Evolutionary conservation across 2,329 filamentous ascomycete genomes (phyloP), one percentile per base, ranked within the genome.

Genomic region (Drechslerella dactyloides): DNA sequence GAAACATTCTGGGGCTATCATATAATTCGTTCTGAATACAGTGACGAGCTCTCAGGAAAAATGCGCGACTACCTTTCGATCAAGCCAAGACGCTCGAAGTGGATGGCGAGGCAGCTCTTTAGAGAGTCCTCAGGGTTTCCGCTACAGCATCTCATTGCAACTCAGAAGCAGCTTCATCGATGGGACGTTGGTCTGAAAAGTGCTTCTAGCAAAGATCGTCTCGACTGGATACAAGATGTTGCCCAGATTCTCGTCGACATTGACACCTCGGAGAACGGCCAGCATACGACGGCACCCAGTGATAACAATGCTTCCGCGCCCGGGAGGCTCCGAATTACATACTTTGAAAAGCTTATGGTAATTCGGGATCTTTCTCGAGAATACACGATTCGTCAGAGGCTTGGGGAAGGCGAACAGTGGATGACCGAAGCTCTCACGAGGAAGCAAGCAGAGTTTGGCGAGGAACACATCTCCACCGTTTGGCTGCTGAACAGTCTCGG

Each of bases 401-500:
- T 74, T 15, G 52, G 53, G 1, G 52, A 73, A 53, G 73, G 51
- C 2, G 62, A 69, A 27, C 48, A 27, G 19, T 60, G 63, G 58
- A 62, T 73, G 56, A 54, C 52, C 17, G 52, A 60, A n/a, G 61
- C 55, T 8, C 57, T 73, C n/a, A 27, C 50, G 27, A 44, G 42
- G 27, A 64, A 51, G 35, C 23, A 55, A 17, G 15, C 23, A 24
- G 50, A 44, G 13, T 27, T 30, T 13, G 69, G 64, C 10, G 24
- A 54, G n/a, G 42, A 30, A n/a, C 27, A 73, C 15, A 30, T 69
- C 23, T 55, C 56, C 15, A 69, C 56, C 10, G 50, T 59, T 13
- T 74, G 73, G 73, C n/a, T 74, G 21, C 23, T 74, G 23, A 74
- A 73, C 46, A 69, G 58, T 48, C 62, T 74, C 23, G 73, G 69